A percentile compares a stretch with the other conserved stretches of the same genome.
Evolutionary conservation across 1,284 basidiomycete species (phyloP).

Genomic region (Sanghuangporus weigelae): DNA sequence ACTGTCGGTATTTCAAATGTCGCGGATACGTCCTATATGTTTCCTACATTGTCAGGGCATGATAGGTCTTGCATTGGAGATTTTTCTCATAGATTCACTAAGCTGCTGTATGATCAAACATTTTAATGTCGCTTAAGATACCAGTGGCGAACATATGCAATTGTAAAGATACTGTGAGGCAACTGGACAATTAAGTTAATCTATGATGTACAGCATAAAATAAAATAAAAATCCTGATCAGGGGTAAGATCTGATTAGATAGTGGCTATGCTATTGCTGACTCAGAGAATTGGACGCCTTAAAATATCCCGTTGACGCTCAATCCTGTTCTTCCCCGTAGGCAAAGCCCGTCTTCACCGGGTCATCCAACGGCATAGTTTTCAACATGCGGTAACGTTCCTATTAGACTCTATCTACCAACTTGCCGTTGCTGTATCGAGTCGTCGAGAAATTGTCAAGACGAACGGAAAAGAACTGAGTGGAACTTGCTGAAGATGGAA

Average conservation of each 20-base stretch:
- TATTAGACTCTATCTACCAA: background rate
- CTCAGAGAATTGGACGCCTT: background rate
- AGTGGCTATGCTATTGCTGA: background rate
- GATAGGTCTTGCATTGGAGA: no score
- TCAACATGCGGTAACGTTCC: conserved; percentile 3
- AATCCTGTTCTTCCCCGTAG: background rate
- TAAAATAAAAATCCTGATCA: background rate
- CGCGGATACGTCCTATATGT: no score
- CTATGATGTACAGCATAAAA: background rate
- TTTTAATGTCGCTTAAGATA: no score
- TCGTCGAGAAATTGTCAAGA: no score
- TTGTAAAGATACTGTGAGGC: no score
- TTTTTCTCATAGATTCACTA: no score
- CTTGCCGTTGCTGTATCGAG: no score
- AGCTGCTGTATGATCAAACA: no score
- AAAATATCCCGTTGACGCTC: background rate
- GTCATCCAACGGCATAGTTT: background rate
- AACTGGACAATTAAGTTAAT: background rate
- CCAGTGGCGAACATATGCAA: no score
- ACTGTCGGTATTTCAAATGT: no score
- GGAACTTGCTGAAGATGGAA: conserved; percentile 5
- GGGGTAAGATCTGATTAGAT: background rate
- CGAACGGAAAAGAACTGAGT: background rate
- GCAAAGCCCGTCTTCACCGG: background rate
- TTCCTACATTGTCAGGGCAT: no score